phyloP scores from a whole-genome alignment of 1,139 yeast species.

The Entelexis paramagnoliae region DNA sequence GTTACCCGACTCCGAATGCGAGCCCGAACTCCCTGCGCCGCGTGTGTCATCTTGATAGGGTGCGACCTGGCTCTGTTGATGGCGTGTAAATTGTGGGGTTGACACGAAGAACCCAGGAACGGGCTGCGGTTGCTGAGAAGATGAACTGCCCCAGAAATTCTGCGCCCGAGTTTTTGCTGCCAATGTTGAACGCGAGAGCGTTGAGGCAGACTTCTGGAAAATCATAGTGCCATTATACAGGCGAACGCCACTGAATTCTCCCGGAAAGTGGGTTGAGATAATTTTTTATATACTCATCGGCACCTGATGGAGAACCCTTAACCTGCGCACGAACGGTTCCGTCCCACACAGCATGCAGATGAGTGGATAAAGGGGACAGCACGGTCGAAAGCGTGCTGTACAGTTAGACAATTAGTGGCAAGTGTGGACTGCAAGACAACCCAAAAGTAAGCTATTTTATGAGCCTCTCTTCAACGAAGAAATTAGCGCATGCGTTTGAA shows the following conservation, averaged over 20 bases:
- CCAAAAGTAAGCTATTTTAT: no score
- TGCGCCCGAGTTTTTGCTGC: conserved; percentile 28
- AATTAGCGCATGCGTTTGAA: no score
- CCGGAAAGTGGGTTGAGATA: not conserved
- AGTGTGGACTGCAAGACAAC: no score
- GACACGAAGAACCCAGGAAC: conserved; percentile 34
- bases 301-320: conserved; percentile 3
- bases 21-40: conserved; percentile 16
- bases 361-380: no score
- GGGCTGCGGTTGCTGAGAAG: conserved; percentile 22
- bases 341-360: not conserved
- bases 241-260: not conserved
- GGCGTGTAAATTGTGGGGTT: conserved; percentile 34
- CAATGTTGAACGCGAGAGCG: conserved; percentile 32
- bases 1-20: conserved; percentile 14
- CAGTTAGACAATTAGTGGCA: no score
- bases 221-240: conserved; percentile 9
- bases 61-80: conserved; percentile 32
- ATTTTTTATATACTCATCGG: not conserved
- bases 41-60: conserved; percentile 19
- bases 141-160: conserved; percentile 28
- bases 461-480: no score
- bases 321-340: not conserved
- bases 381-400: no score
- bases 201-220: conserved; percentile 31